Base-by-base conservation (phyloP, 2,329 filamentous ascomycete species). In the Leptographium radiaticola region DNA sequence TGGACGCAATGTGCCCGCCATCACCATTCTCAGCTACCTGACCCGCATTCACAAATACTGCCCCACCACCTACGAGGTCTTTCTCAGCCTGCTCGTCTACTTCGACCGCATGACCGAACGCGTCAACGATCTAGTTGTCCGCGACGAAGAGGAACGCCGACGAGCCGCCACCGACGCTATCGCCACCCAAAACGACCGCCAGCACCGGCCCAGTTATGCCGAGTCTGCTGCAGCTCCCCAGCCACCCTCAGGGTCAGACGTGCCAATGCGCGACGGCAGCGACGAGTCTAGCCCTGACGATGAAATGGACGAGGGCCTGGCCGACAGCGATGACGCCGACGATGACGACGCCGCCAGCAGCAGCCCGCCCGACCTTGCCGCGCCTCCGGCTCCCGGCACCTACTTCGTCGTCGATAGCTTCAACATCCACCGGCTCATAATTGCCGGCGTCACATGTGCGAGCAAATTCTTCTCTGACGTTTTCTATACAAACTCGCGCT, bases 401-500 rank as follows among this genome's bases (percentile, higher is more conserved):
- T 81, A 79, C 56, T 97, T 98, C 65, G 91, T 97, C 43, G 93
- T 97, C 12, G 93, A 98, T 70, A 97, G 93, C 71, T 98, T 93
- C 73, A 98, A 98, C 70, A 97, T 98, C 59, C 93, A 98, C 66
- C 84, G 93, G 53, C 75, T 98, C 53, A 90, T 97, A 53, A 98
- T 98, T 66, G 89, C 93, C 2, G 93, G 91, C 39, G 93, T 98
- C 46, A 98, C 93, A 4, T 97, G 93, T 69, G 90, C 93, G 6
- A 97, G 91, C 79, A 98, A 98, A 70, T 98, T 97, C 76, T 98
- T 98, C 70, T 97, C 91, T 6, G 81, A 98, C 70, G 91, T 97
- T 43, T 98, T 98, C 64, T 98, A 97, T 67, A 98, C 93, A 11
- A 98, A 98, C 69, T 97, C 93, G 53, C 81, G 93, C 82, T 98